Evolutionary conservation across 202 grass and related monocot species (phyloP), one percentile per base, ranked within the genome.

Genomic region (Panicum virgatum): DNA sequence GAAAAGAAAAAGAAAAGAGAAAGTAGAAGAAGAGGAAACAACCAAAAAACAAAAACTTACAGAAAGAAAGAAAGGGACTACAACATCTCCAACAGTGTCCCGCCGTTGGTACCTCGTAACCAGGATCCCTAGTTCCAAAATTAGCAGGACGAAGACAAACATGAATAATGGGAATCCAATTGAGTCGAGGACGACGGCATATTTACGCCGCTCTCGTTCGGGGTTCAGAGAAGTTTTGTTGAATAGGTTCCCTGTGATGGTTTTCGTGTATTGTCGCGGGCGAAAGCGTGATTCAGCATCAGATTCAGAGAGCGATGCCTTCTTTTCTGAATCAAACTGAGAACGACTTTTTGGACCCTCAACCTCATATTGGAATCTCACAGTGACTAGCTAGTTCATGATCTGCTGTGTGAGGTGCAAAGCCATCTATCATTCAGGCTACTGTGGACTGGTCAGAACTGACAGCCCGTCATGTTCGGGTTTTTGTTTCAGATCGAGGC

Each of bases 251-350:
- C 14, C 3, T 42, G 12, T 9, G 13, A 26, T 25, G 20, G 51
- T 40, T 57, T 74, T 7, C 19, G 19, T 38, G 9, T 50, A 25
- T 52, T 78, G 19, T 51, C 43, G 29, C 27, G 20, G 43, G 4
- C 18, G 59, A 78, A 64, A 63, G 18, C 60, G 29, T 65, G 60
- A 78, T 65, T 78, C 76, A 27, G 9, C 20, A 53, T 68, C 77
- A 56, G n/a, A 56, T 20, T 19, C n/a, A 29, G n/a, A 79, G 12
- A 19, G 36, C 19, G 44, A 65, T 78, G 62, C 15, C 63, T 50
- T n/a, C 30, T 2, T 9, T 64, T 38, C 18, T 9, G 42, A 51
- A 51, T 36, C 48, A 23, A 78, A 23, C 19, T 12, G 25, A 19
- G 57, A 29, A 47, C 16, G 39, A 60, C 23, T 29, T 30, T 16